Conservation (phyloP, 192 early-diverging fungal genomes). For the Coemansia sp. region DNA sequence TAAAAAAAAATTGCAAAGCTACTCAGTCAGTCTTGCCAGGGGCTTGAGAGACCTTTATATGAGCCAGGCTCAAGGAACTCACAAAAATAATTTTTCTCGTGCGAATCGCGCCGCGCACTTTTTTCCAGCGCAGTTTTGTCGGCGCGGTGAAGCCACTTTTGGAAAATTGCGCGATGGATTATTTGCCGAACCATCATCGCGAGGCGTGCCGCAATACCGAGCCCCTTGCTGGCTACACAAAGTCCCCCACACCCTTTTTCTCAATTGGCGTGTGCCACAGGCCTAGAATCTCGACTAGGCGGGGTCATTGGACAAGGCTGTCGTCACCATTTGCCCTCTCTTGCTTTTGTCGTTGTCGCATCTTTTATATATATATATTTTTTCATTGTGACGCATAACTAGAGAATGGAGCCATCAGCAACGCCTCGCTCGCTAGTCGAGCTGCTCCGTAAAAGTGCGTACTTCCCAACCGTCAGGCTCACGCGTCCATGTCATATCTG, state of each 20-base stretch:
- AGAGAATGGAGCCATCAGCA: background rate
- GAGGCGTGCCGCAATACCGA: background rate
- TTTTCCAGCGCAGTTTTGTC: constrained; percentile 5
- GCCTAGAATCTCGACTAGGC: background rate
- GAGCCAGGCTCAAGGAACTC: background rate
- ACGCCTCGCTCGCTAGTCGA: constrained; percentile 35
- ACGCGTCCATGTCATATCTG: background rate
- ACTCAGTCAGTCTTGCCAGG: background rate
- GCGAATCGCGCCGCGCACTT: constrained; percentile 1
- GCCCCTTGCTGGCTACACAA: background rate
- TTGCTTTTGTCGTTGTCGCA: background rate
- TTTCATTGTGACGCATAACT: background rate
- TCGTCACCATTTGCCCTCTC: background rate
- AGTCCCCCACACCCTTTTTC: background rate
- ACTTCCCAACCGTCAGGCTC: background rate
- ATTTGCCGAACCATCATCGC: background rate
- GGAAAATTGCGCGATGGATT: background rate
- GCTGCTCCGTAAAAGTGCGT: constrained; percentile 41
- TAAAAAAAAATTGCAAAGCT: background rate
- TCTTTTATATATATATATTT: background rate
- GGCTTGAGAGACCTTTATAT: constrained; percentile 3
- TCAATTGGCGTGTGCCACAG: background rate
- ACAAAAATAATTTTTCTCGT: background rate
- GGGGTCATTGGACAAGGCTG: background rate
- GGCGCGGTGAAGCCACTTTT: constrained; percentile 1